Conservation (phyloP, 768 basidiomycete species). For the Russula ochroleuca region DNA sequence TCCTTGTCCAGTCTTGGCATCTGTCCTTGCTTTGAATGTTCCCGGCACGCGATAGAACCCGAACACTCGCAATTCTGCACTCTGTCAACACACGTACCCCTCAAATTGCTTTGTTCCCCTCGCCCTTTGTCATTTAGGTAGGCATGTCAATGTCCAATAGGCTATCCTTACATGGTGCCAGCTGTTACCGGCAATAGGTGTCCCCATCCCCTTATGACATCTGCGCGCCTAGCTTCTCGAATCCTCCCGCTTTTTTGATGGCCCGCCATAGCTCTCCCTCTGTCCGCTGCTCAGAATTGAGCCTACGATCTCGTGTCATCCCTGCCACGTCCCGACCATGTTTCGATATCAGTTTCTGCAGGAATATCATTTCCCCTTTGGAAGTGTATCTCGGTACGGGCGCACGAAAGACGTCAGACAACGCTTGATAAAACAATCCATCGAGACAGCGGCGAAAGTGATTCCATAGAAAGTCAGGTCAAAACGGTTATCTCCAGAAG, state of each 20-base stretch:
- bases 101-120: constrained; percentile 17
- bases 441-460: constrained; percentile 17
- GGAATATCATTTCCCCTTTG: constrained; percentile 59
- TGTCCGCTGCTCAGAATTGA: constrained; percentile 84
- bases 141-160: constrained; percentile 18
- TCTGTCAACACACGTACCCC: constrained; percentile 8
- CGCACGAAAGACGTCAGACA: constrained; percentile 6
- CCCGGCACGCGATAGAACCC: constrained; percentile 9
- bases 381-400: constrained; percentile 53
- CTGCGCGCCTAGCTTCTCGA: constrained; percentile 32
- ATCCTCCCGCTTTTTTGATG: constrained; percentile 51
- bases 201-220: constrained; percentile 5
- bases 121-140: constrained; percentile 17
- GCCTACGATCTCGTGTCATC: constrained; percentile 76
- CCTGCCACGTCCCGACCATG: constrained; percentile 66
- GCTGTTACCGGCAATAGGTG: constrained; percentile 14
- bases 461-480: constrained; percentile 22
- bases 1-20: constrained; percentile 11
- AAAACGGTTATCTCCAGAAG: constrained; percentile 28
- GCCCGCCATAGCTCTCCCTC: constrained; percentile 68
- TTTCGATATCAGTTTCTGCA: constrained; percentile 60
- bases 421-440: constrained; percentile 23
- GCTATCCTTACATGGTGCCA: constrained; percentile 22
- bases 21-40: constrained; percentile 15
- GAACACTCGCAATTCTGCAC: constrained; percentile 3